phyloP scores from a whole-genome alignment of 495 filamentous ascomycete species.

The Daldinia childiae region DNA sequence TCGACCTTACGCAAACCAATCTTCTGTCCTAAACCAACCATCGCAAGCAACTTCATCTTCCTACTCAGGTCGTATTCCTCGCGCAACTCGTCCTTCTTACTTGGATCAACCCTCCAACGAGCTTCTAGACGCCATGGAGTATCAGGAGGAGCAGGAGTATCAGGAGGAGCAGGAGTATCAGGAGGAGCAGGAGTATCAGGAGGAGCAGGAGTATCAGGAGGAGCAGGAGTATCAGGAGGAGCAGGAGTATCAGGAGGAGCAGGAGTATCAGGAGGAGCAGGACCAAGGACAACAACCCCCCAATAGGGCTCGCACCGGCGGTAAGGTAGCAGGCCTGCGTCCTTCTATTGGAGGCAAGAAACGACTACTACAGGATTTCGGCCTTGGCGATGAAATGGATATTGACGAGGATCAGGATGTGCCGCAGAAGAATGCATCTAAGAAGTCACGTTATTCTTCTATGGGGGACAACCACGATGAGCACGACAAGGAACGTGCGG shows the following conservation, averaged over 20 bases:
- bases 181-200: too few species aligned
- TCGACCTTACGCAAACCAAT: not conserved
- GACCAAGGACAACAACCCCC: conserved; percentile 33
- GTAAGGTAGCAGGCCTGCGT: conserved; percentile 50
- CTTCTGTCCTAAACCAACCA: not conserved
- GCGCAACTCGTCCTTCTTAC: not conserved
- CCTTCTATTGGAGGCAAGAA: conserved; percentile 47
- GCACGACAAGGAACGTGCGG: conserved; percentile 49
- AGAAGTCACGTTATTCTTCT: conserved; percentile 45
- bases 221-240: too few species aligned
- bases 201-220: too few species aligned
- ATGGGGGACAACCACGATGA: conserved; percentile 40
- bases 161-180: too few species aligned
- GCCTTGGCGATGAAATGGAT: conserved; percentile 46
- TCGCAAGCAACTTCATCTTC: not conserved
- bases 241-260: too few species aligned
- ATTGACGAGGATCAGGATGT: conserved; percentile 45
- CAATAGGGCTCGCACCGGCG: conserved; percentile 40
- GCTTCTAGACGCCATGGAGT: not conserved
- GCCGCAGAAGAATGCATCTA: conserved; percentile 46
- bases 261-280: conserved; percentile 29
- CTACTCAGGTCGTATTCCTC: not conserved
- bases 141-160: conserved; percentile 31
- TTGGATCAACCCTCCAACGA: conserved; percentile 13
- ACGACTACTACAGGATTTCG: conserved; percentile 41